These are phyloP conservation scores for Fusarium sp. DNA, from an alignment of 2,329 filamentous ascomycete genomes.

Conservation along the genomic window DNA sequence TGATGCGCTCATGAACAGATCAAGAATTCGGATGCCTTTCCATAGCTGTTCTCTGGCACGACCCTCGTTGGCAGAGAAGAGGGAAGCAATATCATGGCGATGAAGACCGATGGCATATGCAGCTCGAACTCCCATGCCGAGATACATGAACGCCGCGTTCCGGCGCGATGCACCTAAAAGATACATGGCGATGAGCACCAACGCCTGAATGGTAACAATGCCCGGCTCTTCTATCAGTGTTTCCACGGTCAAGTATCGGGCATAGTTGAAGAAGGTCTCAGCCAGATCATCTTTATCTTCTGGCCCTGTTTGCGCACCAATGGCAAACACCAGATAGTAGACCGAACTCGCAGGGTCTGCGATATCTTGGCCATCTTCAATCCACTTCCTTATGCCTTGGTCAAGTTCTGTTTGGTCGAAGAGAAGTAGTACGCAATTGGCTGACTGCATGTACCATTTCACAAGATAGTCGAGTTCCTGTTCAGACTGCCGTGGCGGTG, in stretches of 20 bases:
- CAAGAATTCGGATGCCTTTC: slow-evolving; percentile 45
- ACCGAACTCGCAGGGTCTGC: slow-evolving; percentile 30
- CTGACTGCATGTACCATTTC: slow-evolving; percentile 44
- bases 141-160: slow-evolving; percentile 50
- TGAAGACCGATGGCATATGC: slow-evolving; percentile 47
- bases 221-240: slow-evolving; percentile 48
- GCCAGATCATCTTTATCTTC: slow-evolving; percentile 46
- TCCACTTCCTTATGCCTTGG: slow-evolving; percentile 41
- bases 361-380: slow-evolving; percentile 32
- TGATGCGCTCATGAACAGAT: slow-evolving; percentile 46
- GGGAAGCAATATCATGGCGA: slow-evolving; percentile 39
- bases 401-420: slow-evolving; percentile 44
- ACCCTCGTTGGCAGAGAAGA: slow-evolving; percentile 40
- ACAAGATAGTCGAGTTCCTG: slow-evolving; percentile 42
- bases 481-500: slow-evolving; percentile 32
- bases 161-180: slow-evolving; percentile 46
- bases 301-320: slow-evolving; percentile 46
- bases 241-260: slow-evolving; percentile 45
- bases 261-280: slow-evolving; percentile 47
- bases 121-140: slow-evolving; percentile 50
- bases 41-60: slow-evolving; percentile 43
- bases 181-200: slow-evolving; percentile 49
- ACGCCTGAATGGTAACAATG: slow-evolving; percentile 45
- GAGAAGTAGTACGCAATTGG: slow-evolving; percentile 41
- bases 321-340: slow-evolving; percentile 44